Evolutionary conservation across 768 basidiomycete genomes (phyloP), one percentile per base, ranked within the genome.

Genomic region (Omphalotus guepiniiformis): DNA sequence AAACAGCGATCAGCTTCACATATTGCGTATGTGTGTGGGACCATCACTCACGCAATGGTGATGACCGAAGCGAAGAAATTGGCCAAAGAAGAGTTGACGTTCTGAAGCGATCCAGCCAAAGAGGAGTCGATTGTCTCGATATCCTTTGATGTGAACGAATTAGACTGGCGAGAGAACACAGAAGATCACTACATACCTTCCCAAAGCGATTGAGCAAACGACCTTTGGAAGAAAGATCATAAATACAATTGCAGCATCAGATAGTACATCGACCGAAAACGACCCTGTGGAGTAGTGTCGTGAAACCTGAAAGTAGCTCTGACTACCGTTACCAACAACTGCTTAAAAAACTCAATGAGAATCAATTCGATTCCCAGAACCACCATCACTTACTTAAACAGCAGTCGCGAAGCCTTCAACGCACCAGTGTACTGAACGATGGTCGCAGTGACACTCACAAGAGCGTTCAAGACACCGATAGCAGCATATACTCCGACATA

Each of bases 161-260:
- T 22, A 11, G n/a, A n/a, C n/a, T n/a, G n/a, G 21, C 46, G n/a
- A 39, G 52, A 42, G 42, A 55, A 25, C 12, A 5, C 15, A 29
- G 15, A n/a, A n/a, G 3, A 25, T 43, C 37, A 48, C 19, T 26
- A 36, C 58, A 42, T 36, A 76, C 78, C 63, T 83, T 85, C 57
- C 81, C 85, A 58, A 93, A 93, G 4, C 91, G 79, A 63, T 93
- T 93, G 55, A 93, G 72, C 76, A 93, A 84, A 2, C 88, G 84
- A 30, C 89, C 88, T 80, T 58, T n/a, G 45, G 22, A 48, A 27
- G 44, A 8, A 27, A 38, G 39, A 49, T 26, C 11, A 45, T 22
- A 38, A n/a, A 25, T 52, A 3, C 39, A 27, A 13, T 22, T 29
- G 34, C 4, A 26, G 22, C 13, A 23, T 36, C 21, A 4, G 7